These are phyloP conservation scores for Aspergillus carlsbadensis DNA, from an alignment of 495 filamentous ascomycete species.

Conservation along the genomic window DNA sequence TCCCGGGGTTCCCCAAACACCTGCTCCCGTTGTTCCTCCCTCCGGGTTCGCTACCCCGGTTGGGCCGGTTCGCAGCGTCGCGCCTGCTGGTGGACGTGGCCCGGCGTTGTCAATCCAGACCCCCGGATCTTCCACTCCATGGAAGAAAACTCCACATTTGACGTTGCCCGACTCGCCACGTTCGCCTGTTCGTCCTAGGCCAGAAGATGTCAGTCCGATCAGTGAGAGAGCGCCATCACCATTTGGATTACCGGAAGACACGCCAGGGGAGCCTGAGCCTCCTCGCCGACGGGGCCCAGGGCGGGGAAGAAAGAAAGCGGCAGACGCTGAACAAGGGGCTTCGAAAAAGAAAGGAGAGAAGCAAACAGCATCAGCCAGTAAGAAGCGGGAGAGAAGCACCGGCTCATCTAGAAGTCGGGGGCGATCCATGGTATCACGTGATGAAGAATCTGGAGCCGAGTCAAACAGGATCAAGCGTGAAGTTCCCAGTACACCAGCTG, in stretches of 20 bases:
- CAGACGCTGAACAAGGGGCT: constrained; percentile 14
- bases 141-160: constrained; percentile 43
- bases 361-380: constrained; percentile 25
- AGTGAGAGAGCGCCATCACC: constrained; percentile 49
- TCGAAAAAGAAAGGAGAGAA: constrained; percentile 37
- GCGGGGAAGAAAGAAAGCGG: constrained; percentile 10
- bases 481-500: constrained; percentile 55
- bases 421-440: constrained; percentile 57
- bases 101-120: constrained; percentile 45
- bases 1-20: constrained; percentile 23
- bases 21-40: constrained; percentile 23
- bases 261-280: constrained; percentile 28
- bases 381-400: constrained; percentile 50
- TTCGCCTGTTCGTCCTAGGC: constrained; percentile 47
- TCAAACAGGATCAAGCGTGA: constrained; percentile 64
- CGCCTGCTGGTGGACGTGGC: constrained; percentile 25
- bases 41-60: constrained; percentile 32
- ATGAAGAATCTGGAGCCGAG: constrained; percentile 53
- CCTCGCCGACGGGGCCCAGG: constrained; percentile 26
- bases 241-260: constrained; percentile 32
- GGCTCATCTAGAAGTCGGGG: constrained; percentile 58
- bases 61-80: constrained; percentile 23
- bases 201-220: constrained; percentile 53
- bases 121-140: constrained; percentile 46
- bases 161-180: constrained; percentile 41